phyloP scores from a whole-genome alignment of 2,329 filamentous ascomycete species.

The Fusarium sp. region DNA sequence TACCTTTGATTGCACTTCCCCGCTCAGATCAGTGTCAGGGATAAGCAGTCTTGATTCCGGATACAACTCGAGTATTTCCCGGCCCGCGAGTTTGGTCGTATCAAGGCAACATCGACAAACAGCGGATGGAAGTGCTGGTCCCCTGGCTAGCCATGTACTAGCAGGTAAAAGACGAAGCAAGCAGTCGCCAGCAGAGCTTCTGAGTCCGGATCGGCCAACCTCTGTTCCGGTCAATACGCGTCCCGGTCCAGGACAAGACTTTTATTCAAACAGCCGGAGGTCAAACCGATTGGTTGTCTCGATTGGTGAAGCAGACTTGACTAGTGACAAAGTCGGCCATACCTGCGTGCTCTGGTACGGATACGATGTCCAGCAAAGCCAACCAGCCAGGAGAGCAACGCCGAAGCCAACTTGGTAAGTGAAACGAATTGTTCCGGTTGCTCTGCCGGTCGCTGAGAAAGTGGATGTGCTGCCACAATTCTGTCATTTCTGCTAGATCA shows the following conservation, averaged over 20 bases:
- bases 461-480: constrained; percentile 13
- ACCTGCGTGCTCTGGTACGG: constrained; percentile 43
- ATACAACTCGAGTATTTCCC: constrained; percentile 40
- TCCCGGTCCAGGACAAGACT: constrained; percentile 7
- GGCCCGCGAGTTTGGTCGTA: constrained; percentile 33
- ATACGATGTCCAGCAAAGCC: constrained; percentile 39
- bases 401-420: constrained; percentile 41
- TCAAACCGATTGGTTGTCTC: constrained; percentile 27
- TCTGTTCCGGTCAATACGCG: constrained; percentile 13
- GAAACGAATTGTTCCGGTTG: constrained; percentile 4
- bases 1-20: constrained; percentile 32
- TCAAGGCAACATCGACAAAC: constrained; percentile 31
- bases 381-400: constrained; percentile 28
- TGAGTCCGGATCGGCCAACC: constrained; percentile 27
- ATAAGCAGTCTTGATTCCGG: constrained; percentile 42
- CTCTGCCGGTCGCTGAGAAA: constrained; percentile 3
- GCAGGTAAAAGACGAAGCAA: constrained; percentile 33
- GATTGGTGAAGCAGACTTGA: constrained; percentile 30
- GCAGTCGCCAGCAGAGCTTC: constrained; percentile 29
- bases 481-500: constrained; percentile 13
- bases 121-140: constrained; percentile 26
- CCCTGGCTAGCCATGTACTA: constrained; percentile 27
- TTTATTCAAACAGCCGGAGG: constrained; percentile 2
- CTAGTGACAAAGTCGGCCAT: constrained; percentile 32
- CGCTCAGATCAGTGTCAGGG: constrained; percentile 36